Base-by-base conservation (phyloP, 768 basidiomycete genomes). In the Candolleomyces efflorescens region DNA sequence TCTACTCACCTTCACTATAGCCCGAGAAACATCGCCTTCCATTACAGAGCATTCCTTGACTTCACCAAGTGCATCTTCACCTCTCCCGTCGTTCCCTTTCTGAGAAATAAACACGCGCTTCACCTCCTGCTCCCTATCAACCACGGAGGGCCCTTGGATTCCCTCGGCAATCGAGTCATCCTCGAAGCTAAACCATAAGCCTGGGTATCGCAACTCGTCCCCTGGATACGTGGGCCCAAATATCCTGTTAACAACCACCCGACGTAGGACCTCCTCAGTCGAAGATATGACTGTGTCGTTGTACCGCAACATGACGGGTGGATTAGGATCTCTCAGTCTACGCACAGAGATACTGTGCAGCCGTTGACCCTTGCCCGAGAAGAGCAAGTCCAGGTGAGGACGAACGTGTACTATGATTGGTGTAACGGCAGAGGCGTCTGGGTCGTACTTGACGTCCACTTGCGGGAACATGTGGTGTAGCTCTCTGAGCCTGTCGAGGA, bases 161-260 rank as follows among this genome's bases (percentile, higher is more conserved):
- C 80, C 76, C 57, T 89, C 86, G 1, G 73, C 70, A 51, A 85
- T 73, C 3, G 73, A 71, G 63, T 92, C 91, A 53, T 91, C 90
- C 44, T 90, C 88, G 61, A 93, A 93, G 62, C 84, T 84, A 67
- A 94, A 94, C 81, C 85, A 87, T 36, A 93, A 77, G 0, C 91
- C 91, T 2, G 91, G 92, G 71, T 92, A 94, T 44, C 81, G 82
- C 62, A 92, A 71, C 62, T 88, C 86, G 57, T 91, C 87, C 18
- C 77, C 77, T 11, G 87, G 83, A 69, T 92, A 93, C 0, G 91
- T 93, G 1, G 91, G 92, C 2, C 91, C 91, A 70, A 94, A 92
- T 15, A 81, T 83, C 41, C 83, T 80, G 58, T 81, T 86, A 3
- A 93, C 87, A 27, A 78, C 80, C 2, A 87, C 78, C 44, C 86